Evolutionary conservation across 306 rosid genomes (phyloP).

Genomic region (Lotus japonicus): DNA sequence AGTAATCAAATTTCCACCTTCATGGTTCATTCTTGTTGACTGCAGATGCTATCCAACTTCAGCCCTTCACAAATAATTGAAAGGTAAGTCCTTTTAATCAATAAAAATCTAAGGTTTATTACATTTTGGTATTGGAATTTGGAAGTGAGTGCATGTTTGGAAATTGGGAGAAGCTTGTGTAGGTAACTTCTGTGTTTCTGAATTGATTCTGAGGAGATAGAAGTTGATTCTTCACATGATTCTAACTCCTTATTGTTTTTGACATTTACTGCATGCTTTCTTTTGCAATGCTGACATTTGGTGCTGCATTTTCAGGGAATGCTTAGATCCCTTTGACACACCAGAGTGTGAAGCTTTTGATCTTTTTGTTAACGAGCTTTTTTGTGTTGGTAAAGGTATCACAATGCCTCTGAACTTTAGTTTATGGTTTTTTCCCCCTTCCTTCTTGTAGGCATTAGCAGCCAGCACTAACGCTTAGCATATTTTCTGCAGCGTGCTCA

Average conservation of each 20-base stretch:
- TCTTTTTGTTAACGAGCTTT: slow-evolving; percentile 70
- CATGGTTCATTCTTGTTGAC: background rate
- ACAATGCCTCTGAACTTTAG: too few species aligned
- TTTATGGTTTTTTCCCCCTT: background rate
- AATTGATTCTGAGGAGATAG: too few species aligned
- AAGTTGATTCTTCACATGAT: too few species aligned
- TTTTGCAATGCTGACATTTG: slow-evolving; percentile 12
- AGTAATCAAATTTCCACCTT: background rate
- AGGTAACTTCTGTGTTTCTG: too few species aligned
- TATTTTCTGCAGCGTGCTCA: slow-evolving; percentile 66
- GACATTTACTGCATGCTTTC: background rate
- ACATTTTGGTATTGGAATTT: too few species aligned
- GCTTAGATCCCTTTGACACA: slow-evolving; percentile 81
- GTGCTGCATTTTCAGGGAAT: slow-evolving; percentile 50
- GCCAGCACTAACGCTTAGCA: background rate
- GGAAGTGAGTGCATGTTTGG: too few species aligned
- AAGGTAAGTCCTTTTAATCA: slow-evolving; percentile 30
- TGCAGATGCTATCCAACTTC: slow-evolving; percentile 71
- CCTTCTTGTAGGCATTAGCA: background rate
- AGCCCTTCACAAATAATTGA: slow-evolving; percentile 63
- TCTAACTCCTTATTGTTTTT: background rate
- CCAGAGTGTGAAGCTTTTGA: slow-evolving; percentile 95
- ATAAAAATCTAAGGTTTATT: background rate
- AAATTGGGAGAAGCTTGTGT: too few species aligned
- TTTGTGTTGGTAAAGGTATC: slow-evolving; percentile 79